Base-by-base conservation (phyloP, 306 rosid species). In the Glycine tomentella region DNA sequence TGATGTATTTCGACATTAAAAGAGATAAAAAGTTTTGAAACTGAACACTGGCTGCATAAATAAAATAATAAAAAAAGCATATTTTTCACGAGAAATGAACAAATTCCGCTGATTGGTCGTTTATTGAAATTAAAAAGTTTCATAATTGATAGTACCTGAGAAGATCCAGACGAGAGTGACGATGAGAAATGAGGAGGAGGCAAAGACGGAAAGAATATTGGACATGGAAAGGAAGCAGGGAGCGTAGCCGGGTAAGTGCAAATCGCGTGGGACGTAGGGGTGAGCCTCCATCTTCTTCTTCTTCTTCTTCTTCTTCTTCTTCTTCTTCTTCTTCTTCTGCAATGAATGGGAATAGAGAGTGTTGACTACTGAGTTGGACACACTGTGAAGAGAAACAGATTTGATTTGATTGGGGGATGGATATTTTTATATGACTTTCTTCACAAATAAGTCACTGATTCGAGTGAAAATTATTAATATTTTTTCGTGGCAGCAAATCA, bases 251-350 rank as follows among this genome's bases (percentile, higher is more conserved):
- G 91, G 93, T 1, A 93, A 89, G 45, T 82, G 76, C 72, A 95
- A 74, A 69, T 92, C 92, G 2, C 38, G 76, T 2, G 99, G 98
- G 2, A 82, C 66, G 48, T 95, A 95, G 0, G 97, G 98, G 72
- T 95, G 98, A 78, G 55, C 63, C 2, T 50, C 78, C 42, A 52
- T 71, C 50, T 66, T n/a, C n/a, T n/a, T n/a, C n/a, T n/a, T n/a
- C n/a, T n/a, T n/a, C n/a, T n/a, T n/a, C n/a, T n/a, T n/a, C n/a
- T n/a, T n/a, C n/a, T n/a, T n/a, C n/a, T n/a, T n/a, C n/a, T n/a
- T n/a, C n/a, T n/a, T n/a, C n/a, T n/a, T n/a, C n/a, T n/a, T n/a
- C n/a, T n/a, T 66, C 49, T 14, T 61, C 68, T 38, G 42, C 6
- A 3, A 44, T 44, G 8, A 20, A 20, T 20, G 25, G 48, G 48